Evolutionary conservation across 2,329 filamentous ascomycete genomes (phyloP), one percentile per base, ranked within the genome.

Genomic region (Fusarium floridanum): DNA sequence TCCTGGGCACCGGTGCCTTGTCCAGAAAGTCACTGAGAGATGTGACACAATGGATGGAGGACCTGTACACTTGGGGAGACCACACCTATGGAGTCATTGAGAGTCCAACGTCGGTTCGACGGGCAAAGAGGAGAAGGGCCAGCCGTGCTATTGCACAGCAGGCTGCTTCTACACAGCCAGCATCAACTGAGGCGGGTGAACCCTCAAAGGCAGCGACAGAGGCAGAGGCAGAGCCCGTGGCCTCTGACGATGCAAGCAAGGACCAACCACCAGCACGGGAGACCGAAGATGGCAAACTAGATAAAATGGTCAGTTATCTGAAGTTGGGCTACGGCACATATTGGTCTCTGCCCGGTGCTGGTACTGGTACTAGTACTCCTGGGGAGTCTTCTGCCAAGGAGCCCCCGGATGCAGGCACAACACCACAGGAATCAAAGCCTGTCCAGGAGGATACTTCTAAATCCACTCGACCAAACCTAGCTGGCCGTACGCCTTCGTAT

Each of bases 1-100:
- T 98, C 78, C 89, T 96, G 8, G 96, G 96, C 0, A 88, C 92
- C 1, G 95, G 95, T 4, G 89, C 90, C 9, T 82, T 98, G 53
- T 92, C 93, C 14, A 88, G 91, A 64, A 88, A 88, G 20, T 96
- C 94, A 0, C 79, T 98, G 55, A 88, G 91, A 57, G 91, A 93
- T 77, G 81, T 98, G 29, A 92, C 93, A 1, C 90, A 93, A 65
- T 98, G 96, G 96, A 92, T 97, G 88, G 94, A 97, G 81, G 93
- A 94, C 78, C 88, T 98, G 3, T 97, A 97, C 82, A 91, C 88
- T 34, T 94, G 95, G 86, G 96, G 95, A 3, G 91, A 94, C 62
- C 89, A 93, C 78, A 92, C 96, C 3, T 98, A 98, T 80, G 96
- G 95, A 5, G 90, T 98, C 8, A 89, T 90, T 63, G 93, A 97